phyloP scores from a whole-genome alignment of 1,139 yeast genomes.

The Blastobotrys raffinosifermentans region DNA sequence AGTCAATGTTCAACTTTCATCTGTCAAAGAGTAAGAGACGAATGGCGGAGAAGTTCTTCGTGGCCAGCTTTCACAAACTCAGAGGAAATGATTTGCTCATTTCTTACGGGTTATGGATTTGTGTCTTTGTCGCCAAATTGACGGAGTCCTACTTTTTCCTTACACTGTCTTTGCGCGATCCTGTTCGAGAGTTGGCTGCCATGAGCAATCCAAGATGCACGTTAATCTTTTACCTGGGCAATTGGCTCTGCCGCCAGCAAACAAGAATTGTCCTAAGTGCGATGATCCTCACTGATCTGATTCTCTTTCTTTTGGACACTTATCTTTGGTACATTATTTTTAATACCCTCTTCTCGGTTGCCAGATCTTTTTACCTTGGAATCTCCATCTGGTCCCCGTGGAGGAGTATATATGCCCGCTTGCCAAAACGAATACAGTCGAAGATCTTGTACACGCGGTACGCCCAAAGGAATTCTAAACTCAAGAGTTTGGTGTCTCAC shows the following conservation, averaged over 20 bases:
- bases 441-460: constrained; percentile 54
- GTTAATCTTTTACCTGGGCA: constrained; percentile 52
- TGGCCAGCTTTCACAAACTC: constrained; percentile 52
- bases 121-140: constrained; percentile 66
- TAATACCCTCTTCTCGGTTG: constrained; percentile 67
- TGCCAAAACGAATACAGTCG: constrained; percentile 68
- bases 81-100: constrained; percentile 45
- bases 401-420: constrained; percentile 68
- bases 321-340: constrained; percentile 85
- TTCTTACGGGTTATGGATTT: constrained; percentile 61
- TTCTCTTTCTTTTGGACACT: constrained; percentile 76
- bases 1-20: constrained; percentile 42
- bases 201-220: constrained; percentile 56
- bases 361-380: constrained; percentile 65
- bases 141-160: constrained; percentile 77
- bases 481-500: constrained; percentile 53
- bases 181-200: constrained; percentile 59
- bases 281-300: constrained; percentile 59
- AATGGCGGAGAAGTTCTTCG: constrained; percentile 35
- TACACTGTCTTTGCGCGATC: constrained; percentile 73
- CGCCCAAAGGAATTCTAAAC: constrained; percentile 35
- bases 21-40: constrained; percentile 24
- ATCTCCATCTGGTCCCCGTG: constrained; percentile 82
- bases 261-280: constrained; percentile 51
- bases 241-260: constrained; percentile 51